Conservation (phyloP, 352 stramenopile genomes). For the Phytophthora idaei region DNA sequence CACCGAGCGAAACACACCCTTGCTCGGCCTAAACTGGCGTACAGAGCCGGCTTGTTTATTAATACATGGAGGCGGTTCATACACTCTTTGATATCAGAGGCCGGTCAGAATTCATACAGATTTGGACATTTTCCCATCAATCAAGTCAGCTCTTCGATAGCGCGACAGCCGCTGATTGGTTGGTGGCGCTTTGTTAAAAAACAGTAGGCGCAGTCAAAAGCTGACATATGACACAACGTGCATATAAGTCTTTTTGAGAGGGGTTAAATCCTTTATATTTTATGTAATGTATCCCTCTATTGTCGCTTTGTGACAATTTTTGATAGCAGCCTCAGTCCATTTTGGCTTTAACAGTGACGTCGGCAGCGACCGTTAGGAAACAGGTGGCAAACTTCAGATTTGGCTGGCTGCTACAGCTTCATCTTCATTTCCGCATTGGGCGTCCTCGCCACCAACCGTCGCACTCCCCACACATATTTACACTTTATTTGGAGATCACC, state of each 20-base stretch:
- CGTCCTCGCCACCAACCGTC: conserved; percentile 10
- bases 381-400: conserved; percentile 27
- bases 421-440: conserved; percentile 31
- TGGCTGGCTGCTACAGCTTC: conserved; percentile 26
- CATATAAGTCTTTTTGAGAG: background rate
- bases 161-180: background rate
- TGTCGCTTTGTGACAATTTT: no score
- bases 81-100: no score
- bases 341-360: conserved; percentile 27
- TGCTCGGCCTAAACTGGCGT: no score
- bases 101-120: no score
- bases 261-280: no score
- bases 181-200: background rate
- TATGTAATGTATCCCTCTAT: no score
- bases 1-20: no score
- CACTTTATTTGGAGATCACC: conserved; percentile 3
- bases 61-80: no score
- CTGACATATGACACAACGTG: background rate
- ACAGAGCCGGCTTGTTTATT: no score
- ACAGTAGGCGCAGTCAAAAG: background rate
- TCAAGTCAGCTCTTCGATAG: background rate
- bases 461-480: conserved; percentile 8
- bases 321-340: conserved; percentile 8
- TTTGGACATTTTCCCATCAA: background rate
- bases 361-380: conserved; percentile 25